These are phyloP conservation scores for Leucaena leucocephala DNA, from an alignment of 306 rosid species.

Conservation along the genomic window DNA sequence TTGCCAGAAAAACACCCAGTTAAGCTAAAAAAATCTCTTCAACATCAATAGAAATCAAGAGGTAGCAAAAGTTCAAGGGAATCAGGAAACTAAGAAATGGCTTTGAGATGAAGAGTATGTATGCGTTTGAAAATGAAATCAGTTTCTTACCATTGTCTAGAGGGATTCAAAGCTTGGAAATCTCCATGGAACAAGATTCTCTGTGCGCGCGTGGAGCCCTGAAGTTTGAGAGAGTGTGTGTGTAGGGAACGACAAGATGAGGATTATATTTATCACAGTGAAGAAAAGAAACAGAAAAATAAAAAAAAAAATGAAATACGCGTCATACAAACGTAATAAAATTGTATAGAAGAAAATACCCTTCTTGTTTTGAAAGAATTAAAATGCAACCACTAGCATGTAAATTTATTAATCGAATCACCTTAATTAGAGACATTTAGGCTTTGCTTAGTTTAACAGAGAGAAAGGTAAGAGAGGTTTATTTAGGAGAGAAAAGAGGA, in stretches of 20 bases:
- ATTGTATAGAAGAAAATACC: conserved; percentile 33
- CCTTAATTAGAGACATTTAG: neutral
- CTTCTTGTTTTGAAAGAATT: conserved; percentile 42
- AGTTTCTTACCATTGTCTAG: conserved; percentile 47
- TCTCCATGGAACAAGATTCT: conserved; percentile 37
- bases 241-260: neutral
- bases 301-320: conserved; percentile 1
- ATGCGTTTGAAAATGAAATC: conserved; percentile 23
- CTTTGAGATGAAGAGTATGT: conserved; percentile 3
- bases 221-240: conserved; percentile 15
- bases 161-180: conserved; percentile 42
- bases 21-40: neutral
- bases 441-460: too few relatives aligned
- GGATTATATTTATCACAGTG: conserved; percentile 1
- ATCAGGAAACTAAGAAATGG: neutral
- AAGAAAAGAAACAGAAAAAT: conserved; percentile 7
- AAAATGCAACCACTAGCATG: conserved; percentile 42
- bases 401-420: neutral
- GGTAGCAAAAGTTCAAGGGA: neutral
- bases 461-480: too few relatives aligned
- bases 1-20: conserved; percentile 3
- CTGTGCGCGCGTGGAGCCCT: neutral
- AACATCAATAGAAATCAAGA: neutral
- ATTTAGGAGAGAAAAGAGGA: too few relatives aligned
- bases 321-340: conserved; percentile 27